Conservation (phyloP, 1,284 basidiomycete species). For the Pyrrhoderma lamaoense region DNA sequence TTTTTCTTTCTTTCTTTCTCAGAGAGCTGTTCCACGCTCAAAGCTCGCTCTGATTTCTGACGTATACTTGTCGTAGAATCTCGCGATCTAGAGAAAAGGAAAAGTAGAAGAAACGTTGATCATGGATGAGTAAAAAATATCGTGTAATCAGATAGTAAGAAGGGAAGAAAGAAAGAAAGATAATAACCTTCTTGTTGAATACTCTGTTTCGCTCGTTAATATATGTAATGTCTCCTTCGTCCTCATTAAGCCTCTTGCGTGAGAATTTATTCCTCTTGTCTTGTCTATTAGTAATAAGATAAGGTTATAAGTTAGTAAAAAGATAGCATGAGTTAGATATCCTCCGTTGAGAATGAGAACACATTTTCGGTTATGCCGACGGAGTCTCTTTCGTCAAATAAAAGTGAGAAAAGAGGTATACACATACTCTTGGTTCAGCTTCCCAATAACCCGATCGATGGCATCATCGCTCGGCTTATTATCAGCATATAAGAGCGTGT, state of each 20-base stretch:
- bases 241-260: slow-evolving; percentile 82
- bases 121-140: neutral
- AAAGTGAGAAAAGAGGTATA: slow-evolving; percentile 4
- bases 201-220: slow-evolving; percentile 99
- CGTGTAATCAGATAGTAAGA: neutral
- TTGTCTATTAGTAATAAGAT: slow-evolving; percentile 41
- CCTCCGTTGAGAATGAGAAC: too few relatives aligned
- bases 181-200: slow-evolving; percentile 94
- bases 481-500: slow-evolving; percentile 87
- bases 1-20: too few relatives aligned
- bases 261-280: slow-evolving; percentile 86
- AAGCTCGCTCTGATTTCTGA: slow-evolving; percentile 92
- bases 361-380: too few relatives aligned
- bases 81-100: slow-evolving; percentile 60
- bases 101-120: neutral
- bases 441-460: slow-evolving; percentile 85
- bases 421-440: slow-evolving; percentile 90
- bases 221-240: slow-evolving; percentile 93
- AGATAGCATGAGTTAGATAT: too few relatives aligned
- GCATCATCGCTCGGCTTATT: slow-evolving; percentile 92
- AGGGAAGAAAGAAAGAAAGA: slow-evolving; percentile 1
- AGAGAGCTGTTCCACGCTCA: slow-evolving; percentile 90
- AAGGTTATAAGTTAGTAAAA: neutral
- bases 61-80: slow-evolving; percentile 98
- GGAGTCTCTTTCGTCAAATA: too few relatives aligned